Base-by-base conservation (phyloP, 495 filamentous ascomycete genomes). In the Aspergillus cavernicola region DNA sequence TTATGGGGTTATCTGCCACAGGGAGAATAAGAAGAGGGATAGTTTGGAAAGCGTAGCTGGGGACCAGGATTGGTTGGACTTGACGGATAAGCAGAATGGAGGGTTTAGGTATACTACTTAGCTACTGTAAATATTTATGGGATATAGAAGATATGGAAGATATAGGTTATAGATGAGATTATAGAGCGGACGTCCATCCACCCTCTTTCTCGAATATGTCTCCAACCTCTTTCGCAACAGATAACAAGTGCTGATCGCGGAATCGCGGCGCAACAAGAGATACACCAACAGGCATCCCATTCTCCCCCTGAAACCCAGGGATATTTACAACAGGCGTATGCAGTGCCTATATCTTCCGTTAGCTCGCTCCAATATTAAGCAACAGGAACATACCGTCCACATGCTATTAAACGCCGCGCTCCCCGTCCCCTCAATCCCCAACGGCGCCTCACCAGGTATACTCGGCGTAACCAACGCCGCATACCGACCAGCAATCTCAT, bases 321-420 rank as follows among this genome's bases (percentile, higher is more conserved):
- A 56, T 39, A 22, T 56, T 56, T 11, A 56, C 32, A 13, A 56
- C 53, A 6, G 53, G 53, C 6, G 46, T 56, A 40, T 56, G 53
- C 22, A 56, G 40, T 4, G 53, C 53, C 53, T 56, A 24, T 13
- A 43, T 18, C 39, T 9, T 12, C 2, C 18, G 15, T 28, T 20
- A 3, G 4, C 13, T 11, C 6, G 18, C 3, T 11, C 7, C 24
- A 13, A 23, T 12, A 38, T 6, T 11, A 28, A 10, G 8, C n/a
- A 28, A 38, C 39, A 15, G 16, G 15, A 36, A 53, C 52, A 23
- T 46, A 56, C 53, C 38, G 53, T 56, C 53, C 53, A 56, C 46
- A 56, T 56, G 6, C 28, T 10, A 51, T 51, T 51, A 46, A 56
- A 56, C 32, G 47, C 57, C n/a, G 57, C 37, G 26, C 42, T 47